Evolutionary conservation across 2,329 filamentous ascomycete species (phyloP), one percentile per base, ranked within the genome.

Genomic region (Colletotrichum graminicola): DNA sequence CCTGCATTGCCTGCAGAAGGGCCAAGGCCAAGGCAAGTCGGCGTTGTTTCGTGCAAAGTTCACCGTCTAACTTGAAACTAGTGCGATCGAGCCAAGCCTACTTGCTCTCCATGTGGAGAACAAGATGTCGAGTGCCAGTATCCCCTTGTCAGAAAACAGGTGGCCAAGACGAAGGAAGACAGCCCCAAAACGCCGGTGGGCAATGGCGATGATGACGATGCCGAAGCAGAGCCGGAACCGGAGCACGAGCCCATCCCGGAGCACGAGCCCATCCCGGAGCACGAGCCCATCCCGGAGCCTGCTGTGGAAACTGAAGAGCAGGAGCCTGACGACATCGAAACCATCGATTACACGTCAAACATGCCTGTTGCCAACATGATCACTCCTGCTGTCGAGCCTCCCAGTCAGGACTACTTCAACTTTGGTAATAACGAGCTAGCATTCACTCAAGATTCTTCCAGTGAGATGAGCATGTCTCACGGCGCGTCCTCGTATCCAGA

Each of bases 21-120:
- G 76, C 74, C 52, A 85, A 77, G 73, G 75, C 77, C 47, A 85
- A 84, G 80, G 84, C 83, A 73, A 68, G 78, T 47, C 12, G 66
- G 21, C 26, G 5, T 16, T 11, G 21, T 18, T 5, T 18, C 21
- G 3, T 14, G 11, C 2, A 10, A 41, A 2, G 5, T 16, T 32
- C 14, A 26, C 5, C 5, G 55, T 61, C 72, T 80, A 65, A 80
- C n/a, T 26, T 11, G 1, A 26, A 41, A 39, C n/a, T 34, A 85
- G 83, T 86, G 84, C 55, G 79, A 83, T 14, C 82, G 78, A 57
- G 79, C 80, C 52, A 79, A 77, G 49, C 84, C 84, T 5, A 75
- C 75, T 1, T 86, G 85, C 71, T 76, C 76, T 8, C 78, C 79
- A 47, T 86, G 84, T 34, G 65, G 78, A 29, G 73, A 75, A 8